Evolutionary conservation across 805 yeast genomes (phyloP), one percentile per base, ranked within the genome.

Genomic region (Candida silvatica): DNA sequence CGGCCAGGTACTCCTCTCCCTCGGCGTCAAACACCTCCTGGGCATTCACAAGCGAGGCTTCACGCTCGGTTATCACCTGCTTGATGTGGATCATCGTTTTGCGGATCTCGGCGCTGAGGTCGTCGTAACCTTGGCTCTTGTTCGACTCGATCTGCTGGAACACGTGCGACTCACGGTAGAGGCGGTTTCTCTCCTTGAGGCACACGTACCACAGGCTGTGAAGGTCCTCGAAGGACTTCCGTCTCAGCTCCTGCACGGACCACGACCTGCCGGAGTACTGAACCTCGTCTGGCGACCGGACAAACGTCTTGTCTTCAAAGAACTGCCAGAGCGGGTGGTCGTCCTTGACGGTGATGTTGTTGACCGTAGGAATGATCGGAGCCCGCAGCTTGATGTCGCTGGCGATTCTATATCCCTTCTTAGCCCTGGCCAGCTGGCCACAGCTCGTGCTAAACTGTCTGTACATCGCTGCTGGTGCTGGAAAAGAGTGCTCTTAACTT

Each of bases 321-420:
- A 92, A 92, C 48, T 83, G 88, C 95, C 96, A 92, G 43, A 92
- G 67, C 20, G 97, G 98, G 59, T 92, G 98, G 54, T 81, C 82
- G 4, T 80, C 90, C 11, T 76, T 70, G 23, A 83, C 82, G 40
- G 68, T 68, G 36, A 88, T 67, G 56, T 84, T 84, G 43, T 69
- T 66, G 36, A 72, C 78, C 2, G 92, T 72, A 12, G 98, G 97
- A 11, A 84, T 71, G 45, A 92, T 80, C 12, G 97, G 97, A 9
- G 81, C 71, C 37, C 90, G 72, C 44, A 88, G 68, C 43, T 66
- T 61, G 41, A 81, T 58, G 29, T 57, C 48, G 3, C 68, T 64
- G 33, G 67, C 60, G 24, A 70, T 60, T 22, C 24, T 22, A 22
- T 46, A 47, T 11, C 45, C 46, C 29, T 46, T 51, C 17, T 39